Evolutionary conservation across 2,329 filamentous ascomycete genomes (phyloP).

Genomic region (Cadophora luteo-olivacea): DNA sequence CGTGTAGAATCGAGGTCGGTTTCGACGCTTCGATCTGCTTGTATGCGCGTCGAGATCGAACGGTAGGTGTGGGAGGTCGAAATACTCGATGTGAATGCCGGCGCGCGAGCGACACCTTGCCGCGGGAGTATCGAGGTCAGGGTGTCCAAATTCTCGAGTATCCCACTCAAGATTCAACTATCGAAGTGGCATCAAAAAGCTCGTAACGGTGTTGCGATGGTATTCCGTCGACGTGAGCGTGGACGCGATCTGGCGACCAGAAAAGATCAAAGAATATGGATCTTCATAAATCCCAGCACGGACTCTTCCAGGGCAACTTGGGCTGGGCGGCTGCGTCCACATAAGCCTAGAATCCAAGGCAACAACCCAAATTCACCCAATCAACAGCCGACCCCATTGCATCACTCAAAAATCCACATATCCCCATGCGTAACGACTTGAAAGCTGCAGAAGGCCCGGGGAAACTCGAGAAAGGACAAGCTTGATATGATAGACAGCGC

Average conservation of each 20-base stretch:
- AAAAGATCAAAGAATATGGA: constrained; percentile 12
- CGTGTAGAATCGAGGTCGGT: neutral
- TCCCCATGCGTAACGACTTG: too few species aligned
- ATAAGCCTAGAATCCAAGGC: neutral
- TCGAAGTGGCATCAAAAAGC: constrained; percentile 11
- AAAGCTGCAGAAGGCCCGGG: too few species aligned
- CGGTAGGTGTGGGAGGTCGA: neutral
- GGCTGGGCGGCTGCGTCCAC: neutral
- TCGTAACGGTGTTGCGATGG: constrained; percentile 8
- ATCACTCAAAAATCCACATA: neutral
- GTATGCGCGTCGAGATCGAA: constrained; percentile 14
- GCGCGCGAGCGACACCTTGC: neutral
- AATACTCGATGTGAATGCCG: constrained; percentile 8
- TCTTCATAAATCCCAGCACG: neutral
- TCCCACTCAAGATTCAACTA: constrained; percentile 13
- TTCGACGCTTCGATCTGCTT: constrained; percentile 13
- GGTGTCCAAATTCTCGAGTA: constrained; percentile 1
- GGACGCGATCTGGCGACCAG: constrained; percentile 20
- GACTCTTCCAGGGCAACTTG: neutral
- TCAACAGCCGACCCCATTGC: too few species aligned
- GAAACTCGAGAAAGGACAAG: too few species aligned
- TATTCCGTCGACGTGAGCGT: neutral
- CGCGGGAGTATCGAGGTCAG: constrained; percentile 3
- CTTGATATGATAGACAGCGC: too few species aligned
- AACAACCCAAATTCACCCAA: neutral